These are phyloP conservation scores for Mucor mucedo DNA, from an alignment of 371 early-diverging fungal species.

Conservation along the genomic window DNA sequence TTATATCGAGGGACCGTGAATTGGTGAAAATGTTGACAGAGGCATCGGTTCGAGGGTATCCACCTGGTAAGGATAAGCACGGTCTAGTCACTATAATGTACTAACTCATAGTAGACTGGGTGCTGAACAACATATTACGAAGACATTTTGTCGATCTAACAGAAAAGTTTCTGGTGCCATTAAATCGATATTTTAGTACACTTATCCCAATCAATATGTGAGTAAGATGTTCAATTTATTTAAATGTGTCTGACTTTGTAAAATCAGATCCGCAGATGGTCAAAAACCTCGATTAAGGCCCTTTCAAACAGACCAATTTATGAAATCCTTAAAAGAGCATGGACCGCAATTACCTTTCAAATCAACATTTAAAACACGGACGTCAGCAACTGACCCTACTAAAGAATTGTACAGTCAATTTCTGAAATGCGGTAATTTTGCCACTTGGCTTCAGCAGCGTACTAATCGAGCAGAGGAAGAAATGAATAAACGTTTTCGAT, in stretches of 20 bases:
- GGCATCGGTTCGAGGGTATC: conserved; percentile 68
- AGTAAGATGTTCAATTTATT: conserved; percentile 16
- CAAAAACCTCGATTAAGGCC: conserved; percentile 51
- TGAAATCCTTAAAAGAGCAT: conserved; percentile 60
- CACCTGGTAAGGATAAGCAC: conserved; percentile 48
- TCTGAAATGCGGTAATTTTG: conserved; percentile 93
- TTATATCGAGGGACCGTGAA: conserved; percentile 76
- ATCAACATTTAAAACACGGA: conserved; percentile 56
- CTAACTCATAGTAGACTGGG: conserved; percentile 50
- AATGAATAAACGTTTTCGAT: conserved; percentile 6
- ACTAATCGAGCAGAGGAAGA: conserved; percentile 67
- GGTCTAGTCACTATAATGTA: background rate
- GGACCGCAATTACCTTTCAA: conserved; percentile 59
- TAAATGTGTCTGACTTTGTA: background rate
- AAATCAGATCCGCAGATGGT: conserved; percentile 14
- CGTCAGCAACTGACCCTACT: conserved; percentile 45
- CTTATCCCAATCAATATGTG: conserved; percentile 73
- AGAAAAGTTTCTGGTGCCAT: conserved; percentile 92
- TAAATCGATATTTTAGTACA: conserved; percentile 91
- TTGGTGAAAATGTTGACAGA: conserved; percentile 75
- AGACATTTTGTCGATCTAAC: conserved; percentile 93
- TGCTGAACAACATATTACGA: conserved; percentile 88
- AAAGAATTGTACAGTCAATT: conserved; percentile 86
- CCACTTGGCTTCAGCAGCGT: conserved; percentile 90
- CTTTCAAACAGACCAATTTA: conserved; percentile 59